Evolutionary conservation across 1,284 basidiomycete genomes (phyloP).

Genomic region (Fomes fomentarius): DNA sequence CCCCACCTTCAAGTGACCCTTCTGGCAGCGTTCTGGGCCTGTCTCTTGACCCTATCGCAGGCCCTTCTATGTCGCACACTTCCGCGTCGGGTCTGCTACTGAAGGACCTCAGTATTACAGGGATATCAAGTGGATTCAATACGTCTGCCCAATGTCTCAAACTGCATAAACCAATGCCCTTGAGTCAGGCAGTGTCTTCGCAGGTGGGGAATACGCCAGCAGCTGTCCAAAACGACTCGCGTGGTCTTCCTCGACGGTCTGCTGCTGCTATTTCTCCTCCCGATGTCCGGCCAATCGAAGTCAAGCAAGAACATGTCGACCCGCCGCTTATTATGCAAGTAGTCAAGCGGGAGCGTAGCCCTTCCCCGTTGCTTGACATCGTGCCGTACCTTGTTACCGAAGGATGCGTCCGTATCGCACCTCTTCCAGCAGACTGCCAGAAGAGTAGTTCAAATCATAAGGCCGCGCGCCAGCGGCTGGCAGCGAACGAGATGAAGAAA

Average conservation of each 20-base stretch:
- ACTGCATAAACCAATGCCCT: background rate
- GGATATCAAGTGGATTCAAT: background rate
- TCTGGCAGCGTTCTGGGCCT: background rate
- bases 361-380: conserved; percentile 21
- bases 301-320: background rate
- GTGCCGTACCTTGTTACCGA: conserved; percentile 22
- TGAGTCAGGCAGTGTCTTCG: background rate
- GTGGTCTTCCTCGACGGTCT: too few relatives aligned
- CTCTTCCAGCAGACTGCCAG: conserved; percentile 28
- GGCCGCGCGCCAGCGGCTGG: conserved; percentile 25
- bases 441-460: conserved; percentile 18
- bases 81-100: conserved; percentile 9
- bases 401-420: conserved; percentile 28
- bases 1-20: background rate
- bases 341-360: conserved; percentile 32
- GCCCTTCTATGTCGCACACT: background rate
- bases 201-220: too few relatives aligned
- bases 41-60: background rate
- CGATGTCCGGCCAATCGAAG: too few relatives aligned
- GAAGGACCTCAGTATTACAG: background rate
- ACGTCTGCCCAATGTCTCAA: background rate
- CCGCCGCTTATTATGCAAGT: background rate
- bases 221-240: too few relatives aligned
- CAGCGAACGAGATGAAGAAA: conserved; percentile 20
- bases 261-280: too few relatives aligned